Base-by-base conservation (phyloP, 306 rosid genomes). In the Rubus idaeus region DNA sequence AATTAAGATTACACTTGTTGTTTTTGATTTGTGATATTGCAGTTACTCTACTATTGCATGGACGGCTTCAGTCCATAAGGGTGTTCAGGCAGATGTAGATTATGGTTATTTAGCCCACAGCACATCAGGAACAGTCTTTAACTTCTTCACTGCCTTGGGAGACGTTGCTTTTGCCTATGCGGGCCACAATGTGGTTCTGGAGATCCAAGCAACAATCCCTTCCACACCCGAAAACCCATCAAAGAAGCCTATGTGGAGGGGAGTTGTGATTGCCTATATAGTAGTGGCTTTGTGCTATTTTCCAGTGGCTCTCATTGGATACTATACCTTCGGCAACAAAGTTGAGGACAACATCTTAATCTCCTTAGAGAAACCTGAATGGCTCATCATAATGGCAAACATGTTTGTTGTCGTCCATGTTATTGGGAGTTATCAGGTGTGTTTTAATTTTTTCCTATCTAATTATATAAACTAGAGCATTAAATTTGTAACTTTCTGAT, bases 231-330 rank as follows among this genome's bases (percentile, higher is more conserved):
- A 89, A 47, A 89, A 72, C 61, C 96, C 96, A 57, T 89, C 96
- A 0, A 91, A 89, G 80, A 86, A 85, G n/a, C 89, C 96, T 12
- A 91, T 91, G 94, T 89, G 96, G 94, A 81, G 74, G 82, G 96
- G 94, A 52, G 91, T 89, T 3, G n/a, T 90, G 45, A 75, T 89
- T 1, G 96, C 91, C 73, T 93, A 93, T 69, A 64, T 90, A 17
- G 78, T 89, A 0, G 92, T 87, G 55, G 93, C 92, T 57, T 56
- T 91, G 56, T 91, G 93, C 75, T 89, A 91, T 76, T 89, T 91
- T 81, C 93, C 91, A 0, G 93, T 91, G 70, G 93, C 90, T 75
- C 71, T 91, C 3, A 4, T 89, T 3, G 94, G 94, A 26, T 89
- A 73, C 30, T 86, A 81, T 74, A 79, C 76, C 73, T 89, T 91